These are phyloP conservation scores for Daedalea quercina DNA, from an alignment of 768 basidiomycete genomes.

Conservation along the genomic window DNA sequence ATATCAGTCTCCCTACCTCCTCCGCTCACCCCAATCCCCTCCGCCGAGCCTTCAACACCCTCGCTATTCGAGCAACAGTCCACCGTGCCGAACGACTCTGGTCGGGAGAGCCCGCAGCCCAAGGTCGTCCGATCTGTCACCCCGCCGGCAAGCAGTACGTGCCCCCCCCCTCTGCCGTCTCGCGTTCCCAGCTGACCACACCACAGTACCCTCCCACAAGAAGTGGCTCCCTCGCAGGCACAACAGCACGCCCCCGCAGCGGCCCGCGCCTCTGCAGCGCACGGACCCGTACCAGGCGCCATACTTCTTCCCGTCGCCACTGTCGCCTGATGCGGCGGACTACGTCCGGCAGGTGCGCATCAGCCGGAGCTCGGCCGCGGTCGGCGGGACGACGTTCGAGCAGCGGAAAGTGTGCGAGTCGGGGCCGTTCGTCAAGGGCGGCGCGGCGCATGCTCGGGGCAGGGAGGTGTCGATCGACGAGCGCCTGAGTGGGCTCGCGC, in stretches of 20 bases:
- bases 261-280: constrained; percentile 14
- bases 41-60: background rate
- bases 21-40: background rate
- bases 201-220: background rate
- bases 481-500: background rate
- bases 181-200: background rate
- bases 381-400: background rate
- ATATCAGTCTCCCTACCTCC: background rate
- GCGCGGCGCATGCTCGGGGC: no score
- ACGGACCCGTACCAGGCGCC: constrained; percentile 62
- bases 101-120: background rate
- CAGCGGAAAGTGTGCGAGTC: background rate
- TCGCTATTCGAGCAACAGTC: background rate
- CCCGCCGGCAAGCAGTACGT: background rate
- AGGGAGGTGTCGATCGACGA: no score
- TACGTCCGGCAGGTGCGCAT: constrained; percentile 18
- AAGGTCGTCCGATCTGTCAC: background rate
- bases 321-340: constrained; percentile 27
- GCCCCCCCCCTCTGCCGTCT: background rate
- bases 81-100: background rate
- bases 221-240: background rate
- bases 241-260: background rate
- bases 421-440: background rate
- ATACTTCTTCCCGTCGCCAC: constrained; percentile 51
- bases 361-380: background rate